Evolutionary conservation across 148 eudicot species (phyloP), one percentile per base, ranked within the genome.

Genomic region (Beta vulgaris): DNA sequence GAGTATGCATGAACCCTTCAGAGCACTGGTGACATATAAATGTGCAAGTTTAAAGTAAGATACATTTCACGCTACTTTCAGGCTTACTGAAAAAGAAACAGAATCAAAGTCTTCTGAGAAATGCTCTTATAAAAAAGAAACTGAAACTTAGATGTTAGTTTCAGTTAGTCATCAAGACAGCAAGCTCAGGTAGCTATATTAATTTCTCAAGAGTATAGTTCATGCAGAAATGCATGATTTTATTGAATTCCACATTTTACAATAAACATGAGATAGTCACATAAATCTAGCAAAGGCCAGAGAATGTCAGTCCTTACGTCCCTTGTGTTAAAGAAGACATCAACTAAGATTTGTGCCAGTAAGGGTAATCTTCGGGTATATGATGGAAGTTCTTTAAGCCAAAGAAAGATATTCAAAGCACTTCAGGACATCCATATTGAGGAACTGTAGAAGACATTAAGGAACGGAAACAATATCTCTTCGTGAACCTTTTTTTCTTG

Each of bases 1-100:
- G 91, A 74, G 99, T 92, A 74, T 95, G 99, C 97, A 92, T 95
- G 85, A 95, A 95, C 54, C 97, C 97, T 85, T 92, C 99, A 36
- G 99, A 95, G 76, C 98, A 95, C 99, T 95, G 91, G 51, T 71
- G 6, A 59, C 15, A 80, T 34, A 80, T 34, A 40, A 7, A 68
- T 49, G 68, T 11, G 40, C 29, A 29, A 73, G 48, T 31, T 67
- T 73, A 62, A 72, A 66, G 71, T 64, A 31, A 75, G 48, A 55
- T 19, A 57, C 67, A 57, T 25, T 7, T 23, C 29, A 44, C 15
- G 48, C 14, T 46, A 46, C 59, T 44, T 46, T 3, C 0, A 46
- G 13, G 21, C 14, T 42, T 31, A 74, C 14, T 16, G 0, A 73
- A n/a, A 53, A 8, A 21, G 6, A 53, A 54, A 37, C 32, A 54